These are phyloP conservation scores for Trichoderma sp. DNA, from an alignment of 2,329 filamentous ascomycete genomes.

Conservation along the genomic window DNA sequence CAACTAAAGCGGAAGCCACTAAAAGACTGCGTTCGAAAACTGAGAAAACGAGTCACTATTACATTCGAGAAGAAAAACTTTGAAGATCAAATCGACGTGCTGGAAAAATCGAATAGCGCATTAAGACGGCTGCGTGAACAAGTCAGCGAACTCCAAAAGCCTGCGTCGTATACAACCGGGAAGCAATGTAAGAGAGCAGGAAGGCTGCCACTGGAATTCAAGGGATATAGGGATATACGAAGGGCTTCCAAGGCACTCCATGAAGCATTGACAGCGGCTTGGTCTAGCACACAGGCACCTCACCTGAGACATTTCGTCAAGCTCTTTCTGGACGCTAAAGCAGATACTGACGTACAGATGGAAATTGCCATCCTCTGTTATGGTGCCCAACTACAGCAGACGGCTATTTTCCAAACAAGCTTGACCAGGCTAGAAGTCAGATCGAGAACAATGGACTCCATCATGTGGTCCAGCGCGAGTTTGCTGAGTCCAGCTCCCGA, in stretches of 20 bases:
- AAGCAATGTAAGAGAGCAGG: not conserved
- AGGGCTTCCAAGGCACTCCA: not conserved
- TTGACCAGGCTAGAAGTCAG: not conserved
- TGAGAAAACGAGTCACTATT: constrained; percentile 3
- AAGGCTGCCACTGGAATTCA: not conserved
- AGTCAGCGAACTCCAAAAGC: not conserved
- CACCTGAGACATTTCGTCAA: not conserved
- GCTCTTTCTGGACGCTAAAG: not conserved
- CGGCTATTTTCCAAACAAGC: not conserved
- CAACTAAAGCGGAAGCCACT: not conserved
- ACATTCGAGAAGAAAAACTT: not conserved
- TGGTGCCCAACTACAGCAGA: not conserved
- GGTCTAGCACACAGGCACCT: not conserved
- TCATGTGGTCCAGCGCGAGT: not conserved
- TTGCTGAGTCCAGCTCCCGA: not conserved
- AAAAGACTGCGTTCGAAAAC: not conserved
- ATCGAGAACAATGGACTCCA: not conserved
- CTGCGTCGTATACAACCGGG: not conserved
- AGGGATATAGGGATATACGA: not conserved
- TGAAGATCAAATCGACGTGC: not conserved
- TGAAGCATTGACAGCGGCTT: not conserved
- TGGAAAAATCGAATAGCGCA: not conserved
- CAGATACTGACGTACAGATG: not conserved
- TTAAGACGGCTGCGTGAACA: not conserved
- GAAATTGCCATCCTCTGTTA: not conserved